Evolutionary conservation across 1,284 basidiomycete species (phyloP).

Genomic region (Malassezia equina): DNA sequence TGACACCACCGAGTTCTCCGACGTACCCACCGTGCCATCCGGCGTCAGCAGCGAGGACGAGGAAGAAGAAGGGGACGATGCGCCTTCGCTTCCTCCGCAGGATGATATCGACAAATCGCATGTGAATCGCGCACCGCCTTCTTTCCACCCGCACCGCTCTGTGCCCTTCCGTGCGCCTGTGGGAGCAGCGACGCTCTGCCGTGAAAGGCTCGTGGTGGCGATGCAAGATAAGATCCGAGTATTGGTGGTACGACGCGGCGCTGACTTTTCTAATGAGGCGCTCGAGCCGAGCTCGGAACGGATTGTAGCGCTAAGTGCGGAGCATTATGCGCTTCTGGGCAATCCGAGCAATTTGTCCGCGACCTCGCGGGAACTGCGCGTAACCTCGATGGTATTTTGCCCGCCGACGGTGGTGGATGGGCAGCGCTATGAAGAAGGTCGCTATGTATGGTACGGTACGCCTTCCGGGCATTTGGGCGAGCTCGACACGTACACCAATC

Average conservation of each 20-base stretch:
- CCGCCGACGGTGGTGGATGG: slow-evolving; percentile 3
- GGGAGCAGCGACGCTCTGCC: neutral
- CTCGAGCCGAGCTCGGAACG: neutral
- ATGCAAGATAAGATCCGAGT: slow-evolving; percentile 9
- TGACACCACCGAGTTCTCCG: slow-evolving; percentile 2
- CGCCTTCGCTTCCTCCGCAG: neutral
- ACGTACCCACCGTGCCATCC: neutral
- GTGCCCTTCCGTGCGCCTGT: slow-evolving; percentile 1
- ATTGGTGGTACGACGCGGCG: neutral
- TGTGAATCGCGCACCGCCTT: slow-evolving; percentile 12
- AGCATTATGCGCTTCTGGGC: slow-evolving; percentile 11
- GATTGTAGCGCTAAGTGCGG: slow-evolving; percentile 2
- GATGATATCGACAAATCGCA: slow-evolving; percentile 10
- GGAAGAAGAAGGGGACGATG: neutral
- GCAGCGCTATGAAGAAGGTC: slow-evolving; percentile 17
- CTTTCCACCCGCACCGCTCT: slow-evolving; percentile 3
- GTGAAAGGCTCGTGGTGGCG: neutral
- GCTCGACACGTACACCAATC: slow-evolving; percentile 29
- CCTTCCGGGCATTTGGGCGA: slow-evolving; percentile 36
- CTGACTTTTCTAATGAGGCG: neutral
- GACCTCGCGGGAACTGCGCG: slow-evolving; percentile 12
- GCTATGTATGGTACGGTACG: slow-evolving; percentile 42
- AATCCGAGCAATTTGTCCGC: neutral
- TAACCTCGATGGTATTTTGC: slow-evolving; percentile 3
- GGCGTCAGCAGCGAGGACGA: slow-evolving; percentile 9